Percentiles rank a stretch among this genome's conserved stretches.
Conservation (phyloP, 2,329 filamentous ascomycete species). For the Bipolaris zeicola region DNA sequence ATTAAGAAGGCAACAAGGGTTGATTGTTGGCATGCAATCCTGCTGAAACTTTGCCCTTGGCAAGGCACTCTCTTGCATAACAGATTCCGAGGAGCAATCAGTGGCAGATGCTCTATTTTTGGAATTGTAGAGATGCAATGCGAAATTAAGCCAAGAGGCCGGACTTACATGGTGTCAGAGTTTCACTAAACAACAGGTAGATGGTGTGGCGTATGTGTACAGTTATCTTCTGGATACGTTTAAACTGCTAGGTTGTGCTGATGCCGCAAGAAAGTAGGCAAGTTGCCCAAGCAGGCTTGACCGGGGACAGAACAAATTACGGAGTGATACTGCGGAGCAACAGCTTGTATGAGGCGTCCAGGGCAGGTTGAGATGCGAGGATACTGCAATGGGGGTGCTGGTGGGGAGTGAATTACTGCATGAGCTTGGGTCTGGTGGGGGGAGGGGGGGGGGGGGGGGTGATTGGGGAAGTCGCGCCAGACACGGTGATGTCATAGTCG, state of each 20-base stretch:
- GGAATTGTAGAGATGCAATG: neutral
- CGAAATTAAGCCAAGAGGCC: conserved; percentile 22
- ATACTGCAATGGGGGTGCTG: conserved; percentile 16
- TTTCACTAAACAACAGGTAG: neutral
- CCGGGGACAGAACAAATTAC: neutral
- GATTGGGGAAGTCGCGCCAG: conserved; percentile 21
- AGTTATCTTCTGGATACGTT: conserved; percentile 24
- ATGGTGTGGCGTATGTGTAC: conserved; percentile 22
- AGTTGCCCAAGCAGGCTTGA: conserved; percentile 6
- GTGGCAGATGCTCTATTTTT: neutral
- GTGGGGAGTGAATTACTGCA: conserved; percentile 23
- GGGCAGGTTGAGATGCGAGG: neutral
- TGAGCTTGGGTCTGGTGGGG: conserved; percentile 23
- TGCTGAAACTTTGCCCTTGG: neutral
- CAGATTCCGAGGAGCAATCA: neutral
- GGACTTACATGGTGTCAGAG: conserved; percentile 41
- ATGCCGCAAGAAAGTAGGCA: conserved; percentile 11
- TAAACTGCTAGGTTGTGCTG: conserved; percentile 21
- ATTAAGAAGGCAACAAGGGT: neutral
- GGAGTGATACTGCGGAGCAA: neutral
- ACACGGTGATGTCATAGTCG: conserved; percentile 29
- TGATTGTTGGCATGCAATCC: neutral
- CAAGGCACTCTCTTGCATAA: neutral
- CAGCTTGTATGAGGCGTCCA: conserved; percentile 11
- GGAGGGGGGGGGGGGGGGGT: conserved; percentile 30